phyloP scores from a whole-genome alignment of 1,139 yeast genomes.

The Schizosaccharomyces versatilis region DNA sequence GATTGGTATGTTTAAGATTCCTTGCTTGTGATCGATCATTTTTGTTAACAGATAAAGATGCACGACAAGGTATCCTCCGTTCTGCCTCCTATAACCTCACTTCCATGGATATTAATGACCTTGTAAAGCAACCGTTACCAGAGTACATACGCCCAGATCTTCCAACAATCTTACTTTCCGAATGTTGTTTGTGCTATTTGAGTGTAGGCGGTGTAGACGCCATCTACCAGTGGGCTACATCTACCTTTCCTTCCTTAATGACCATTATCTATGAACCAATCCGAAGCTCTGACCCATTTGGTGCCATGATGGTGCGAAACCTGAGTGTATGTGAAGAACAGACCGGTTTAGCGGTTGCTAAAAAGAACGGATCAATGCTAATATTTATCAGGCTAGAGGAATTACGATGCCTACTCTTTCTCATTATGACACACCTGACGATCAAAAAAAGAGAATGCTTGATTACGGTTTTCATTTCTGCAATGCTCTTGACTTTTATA shows the following conservation, averaged over 20 bases:
- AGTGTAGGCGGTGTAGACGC: constrained; percentile 33
- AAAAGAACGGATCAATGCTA: neutral
- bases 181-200: constrained; percentile 74
- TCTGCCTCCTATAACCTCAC: neutral
- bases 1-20: neutral
- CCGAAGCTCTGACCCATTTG: constrained; percentile 48
- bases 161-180: constrained; percentile 63
- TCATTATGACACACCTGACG: constrained; percentile 27
- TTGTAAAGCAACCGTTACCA: neutral
- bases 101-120: neutral
- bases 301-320: constrained; percentile 59
- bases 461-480: constrained; percentile 15
- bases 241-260: constrained; percentile 14
- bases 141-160: constrained; percentile 20
- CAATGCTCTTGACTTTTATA: constrained; percentile 34
- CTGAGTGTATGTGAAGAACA: constrained; percentile 20
- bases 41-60: neutral
- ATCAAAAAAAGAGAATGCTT: constrained; percentile 24
- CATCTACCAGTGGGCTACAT: constrained; percentile 24
- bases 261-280: constrained; percentile 70
- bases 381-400: constrained; percentile 28
- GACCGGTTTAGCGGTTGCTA: neutral
- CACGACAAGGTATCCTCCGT: neutral
- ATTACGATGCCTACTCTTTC: constrained; percentile 42
- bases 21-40: neutral